These are phyloP conservation scores for Microstroma glucosiphilum DNA, from an alignment of 1,284 basidiomycete genomes.

Conservation along the genomic window DNA sequence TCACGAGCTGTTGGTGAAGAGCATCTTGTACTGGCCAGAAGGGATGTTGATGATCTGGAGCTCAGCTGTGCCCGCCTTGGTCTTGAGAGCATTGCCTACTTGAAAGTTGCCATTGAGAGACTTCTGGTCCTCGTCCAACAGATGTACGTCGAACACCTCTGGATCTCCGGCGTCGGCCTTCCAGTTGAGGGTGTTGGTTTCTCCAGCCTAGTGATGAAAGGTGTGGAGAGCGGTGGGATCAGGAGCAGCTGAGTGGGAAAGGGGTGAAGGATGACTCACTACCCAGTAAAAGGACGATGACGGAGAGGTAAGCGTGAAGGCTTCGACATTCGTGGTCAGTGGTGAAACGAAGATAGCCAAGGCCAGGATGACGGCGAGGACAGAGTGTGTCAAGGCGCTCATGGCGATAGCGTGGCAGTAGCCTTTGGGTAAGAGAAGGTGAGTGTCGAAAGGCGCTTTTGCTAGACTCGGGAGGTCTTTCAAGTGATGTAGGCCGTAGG, in stretches of 20 bases:
- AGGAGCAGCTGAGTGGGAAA: too few relatives aligned
- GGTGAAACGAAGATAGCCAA: neutral
- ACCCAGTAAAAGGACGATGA: neutral
- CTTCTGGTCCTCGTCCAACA: constrained; percentile 27
- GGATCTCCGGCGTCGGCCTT: neutral
- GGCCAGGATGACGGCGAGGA: neutral
- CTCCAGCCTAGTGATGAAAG: too few relatives aligned
- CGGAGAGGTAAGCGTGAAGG: neutral
- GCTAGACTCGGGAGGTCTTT: too few relatives aligned
- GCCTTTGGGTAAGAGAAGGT: neutral
- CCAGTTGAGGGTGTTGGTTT: constrained; percentile 1
- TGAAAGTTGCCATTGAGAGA: constrained; percentile 36
- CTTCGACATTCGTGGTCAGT: neutral
- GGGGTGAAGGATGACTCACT: neutral
- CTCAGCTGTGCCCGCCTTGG: constrained; percentile 25
- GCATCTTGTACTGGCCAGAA: constrained; percentile 24
- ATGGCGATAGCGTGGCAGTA: neutral
- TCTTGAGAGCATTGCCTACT: constrained; percentile 28
- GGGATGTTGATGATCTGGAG: constrained; percentile 32
- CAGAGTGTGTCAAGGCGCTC: neutral
- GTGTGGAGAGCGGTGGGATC: too few relatives aligned
- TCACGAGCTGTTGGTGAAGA: constrained; percentile 30
- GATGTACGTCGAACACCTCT: constrained; percentile 12
- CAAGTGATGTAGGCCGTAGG: too few relatives aligned
- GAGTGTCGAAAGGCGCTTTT: neutral